A percentile compares a stretch with the other conserved stretches of the same genome.
phyloP scores from a whole-genome alignment of 2,329 filamentous ascomycete genomes.

The Zelopaecilomyces penicillatus region DNA sequence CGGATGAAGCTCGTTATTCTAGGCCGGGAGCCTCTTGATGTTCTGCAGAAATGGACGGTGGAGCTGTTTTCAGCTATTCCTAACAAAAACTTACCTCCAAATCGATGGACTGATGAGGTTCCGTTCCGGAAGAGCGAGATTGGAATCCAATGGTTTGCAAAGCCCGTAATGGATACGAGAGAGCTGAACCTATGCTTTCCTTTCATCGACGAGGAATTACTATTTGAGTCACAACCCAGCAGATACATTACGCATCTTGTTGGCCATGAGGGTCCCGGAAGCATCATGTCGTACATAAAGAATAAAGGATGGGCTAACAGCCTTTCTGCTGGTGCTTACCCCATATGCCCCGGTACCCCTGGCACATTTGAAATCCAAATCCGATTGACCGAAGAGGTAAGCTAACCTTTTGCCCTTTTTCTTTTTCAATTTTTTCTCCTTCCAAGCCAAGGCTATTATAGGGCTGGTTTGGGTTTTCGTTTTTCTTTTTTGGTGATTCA shows the following conservation, averaged over 20 bases:
- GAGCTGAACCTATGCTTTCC: slow-evolving; percentile 75
- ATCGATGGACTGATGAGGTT: slow-evolving; percentile 44
- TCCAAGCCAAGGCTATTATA: no score
- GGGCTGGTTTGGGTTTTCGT: no score
- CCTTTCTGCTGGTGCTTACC: slow-evolving; percentile 66
- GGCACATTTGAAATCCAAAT: slow-evolving; percentile 74
- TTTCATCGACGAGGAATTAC: slow-evolving; percentile 72
- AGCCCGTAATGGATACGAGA: slow-evolving; percentile 82
- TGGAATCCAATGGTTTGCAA: slow-evolving; percentile 69
- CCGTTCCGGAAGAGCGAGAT: slow-evolving; percentile 43
- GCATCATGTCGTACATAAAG: slow-evolving; percentile 84
- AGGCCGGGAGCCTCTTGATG: slow-evolving; percentile 72
- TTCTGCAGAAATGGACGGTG: slow-evolving; percentile 73
- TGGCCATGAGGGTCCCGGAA: slow-evolving; percentile 87
- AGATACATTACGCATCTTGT: slow-evolving; percentile 83
- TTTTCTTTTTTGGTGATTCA: not conserved
- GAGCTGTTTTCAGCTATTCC: slow-evolving; percentile 74
- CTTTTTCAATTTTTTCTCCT: no score
- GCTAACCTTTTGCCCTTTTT: slow-evolving; percentile 9
- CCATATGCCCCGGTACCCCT: slow-evolving; percentile 67
- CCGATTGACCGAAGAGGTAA: slow-evolving; percentile 71
- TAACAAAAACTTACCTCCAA: slow-evolving; percentile 68
- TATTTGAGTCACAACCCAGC: slow-evolving; percentile 74
- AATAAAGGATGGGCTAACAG: slow-evolving; percentile 83
- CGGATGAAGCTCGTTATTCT: slow-evolving; percentile 86